phyloP scores from a whole-genome alignment of 371 early-diverging fungal genomes.

The Mucor lusitanicus region DNA sequence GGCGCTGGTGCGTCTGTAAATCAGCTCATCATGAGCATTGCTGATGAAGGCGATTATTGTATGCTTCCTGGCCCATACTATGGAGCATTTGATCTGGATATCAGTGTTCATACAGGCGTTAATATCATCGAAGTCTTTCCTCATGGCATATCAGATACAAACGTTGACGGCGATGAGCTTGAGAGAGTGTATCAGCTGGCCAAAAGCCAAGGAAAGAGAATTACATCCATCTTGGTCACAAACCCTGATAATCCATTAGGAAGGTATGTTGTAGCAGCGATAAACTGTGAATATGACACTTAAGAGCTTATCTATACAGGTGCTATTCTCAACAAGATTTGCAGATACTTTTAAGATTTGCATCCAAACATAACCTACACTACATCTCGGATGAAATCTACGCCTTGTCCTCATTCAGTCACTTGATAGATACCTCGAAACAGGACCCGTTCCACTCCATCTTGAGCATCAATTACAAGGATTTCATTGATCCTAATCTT shows the following conservation, averaged over 20 bases:
- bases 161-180: slow-evolving; percentile 39
- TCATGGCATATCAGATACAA: slow-evolving; percentile 17
- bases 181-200: slow-evolving; percentile 45
- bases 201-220: slow-evolving; percentile 28
- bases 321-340: slow-evolving; percentile 57
- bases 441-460: slow-evolving; percentile 27
- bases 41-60: slow-evolving; percentile 75
- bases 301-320: slow-evolving; percentile 8
- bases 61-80: slow-evolving; percentile 76
- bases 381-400: slow-evolving; percentile 85
- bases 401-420: slow-evolving; percentile 67
- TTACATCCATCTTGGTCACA: slow-evolving; percentile 62
- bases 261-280: slow-evolving; percentile 18
- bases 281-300: background rate
- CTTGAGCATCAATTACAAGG: slow-evolving; percentile 50
- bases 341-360: slow-evolving; percentile 55
- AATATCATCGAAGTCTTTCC: slow-evolving; percentile 50
- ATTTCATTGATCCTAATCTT: slow-evolving; percentile 61
- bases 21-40: slow-evolving; percentile 58
- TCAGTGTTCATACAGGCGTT: slow-evolving; percentile 53
- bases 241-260: slow-evolving; percentile 75
- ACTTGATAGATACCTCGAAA: slow-evolving; percentile 12
- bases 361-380: slow-evolving; percentile 64
- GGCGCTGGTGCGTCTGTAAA: slow-evolving; percentile 74
- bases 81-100: slow-evolving; percentile 71